These are phyloP conservation scores for Asterophora lycoperdoides DNA, from an alignment of 768 basidiomycete species.

Conservation along the genomic window DNA sequence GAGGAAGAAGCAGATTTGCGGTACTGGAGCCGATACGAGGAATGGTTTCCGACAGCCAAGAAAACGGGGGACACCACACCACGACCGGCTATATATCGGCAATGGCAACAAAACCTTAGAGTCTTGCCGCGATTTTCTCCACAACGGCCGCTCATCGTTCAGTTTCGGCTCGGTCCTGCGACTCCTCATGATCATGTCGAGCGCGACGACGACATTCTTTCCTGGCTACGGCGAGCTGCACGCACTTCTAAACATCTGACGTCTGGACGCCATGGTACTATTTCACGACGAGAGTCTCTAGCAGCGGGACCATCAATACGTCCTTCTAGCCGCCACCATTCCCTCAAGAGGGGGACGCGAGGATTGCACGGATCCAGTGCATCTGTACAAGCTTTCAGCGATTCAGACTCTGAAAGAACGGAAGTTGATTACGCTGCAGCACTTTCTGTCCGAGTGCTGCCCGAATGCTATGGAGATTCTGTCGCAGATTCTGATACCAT, in stretches of 20 bases:
- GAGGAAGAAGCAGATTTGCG: slow-evolving; percentile 17
- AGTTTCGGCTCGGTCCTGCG: neutral
- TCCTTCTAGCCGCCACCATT: neutral
- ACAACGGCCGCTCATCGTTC: slow-evolving; percentile 12
- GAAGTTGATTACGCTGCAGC: neutral
- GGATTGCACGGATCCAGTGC: neutral
- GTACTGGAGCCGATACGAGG: slow-evolving; percentile 26
- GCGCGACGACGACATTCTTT: slow-evolving; percentile 2
- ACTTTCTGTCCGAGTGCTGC: neutral
- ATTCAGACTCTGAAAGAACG: slow-evolving; percentile 2
- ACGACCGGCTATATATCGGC: slow-evolving; percentile 4
- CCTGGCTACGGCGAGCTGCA: slow-evolving; percentile 9
- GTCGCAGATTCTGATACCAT: neutral
- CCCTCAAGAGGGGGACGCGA: neutral
- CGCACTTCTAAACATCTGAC: slow-evolving; percentile 1
- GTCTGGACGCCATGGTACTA: neutral
- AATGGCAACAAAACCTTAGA: slow-evolving; percentile 5
- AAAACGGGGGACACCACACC: neutral
- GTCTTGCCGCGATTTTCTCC: slow-evolving; percentile 13
- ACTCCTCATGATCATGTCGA: neutral
- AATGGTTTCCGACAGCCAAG: slow-evolving; percentile 23
- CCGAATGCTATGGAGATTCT: too few species aligned
- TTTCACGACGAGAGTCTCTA: neutral
- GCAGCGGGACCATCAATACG: too few species aligned
- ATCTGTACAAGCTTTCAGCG: neutral